Base-by-base conservation (phyloP, 495 filamentous ascomycete genomes). In the Penicillium soppii region DNA sequence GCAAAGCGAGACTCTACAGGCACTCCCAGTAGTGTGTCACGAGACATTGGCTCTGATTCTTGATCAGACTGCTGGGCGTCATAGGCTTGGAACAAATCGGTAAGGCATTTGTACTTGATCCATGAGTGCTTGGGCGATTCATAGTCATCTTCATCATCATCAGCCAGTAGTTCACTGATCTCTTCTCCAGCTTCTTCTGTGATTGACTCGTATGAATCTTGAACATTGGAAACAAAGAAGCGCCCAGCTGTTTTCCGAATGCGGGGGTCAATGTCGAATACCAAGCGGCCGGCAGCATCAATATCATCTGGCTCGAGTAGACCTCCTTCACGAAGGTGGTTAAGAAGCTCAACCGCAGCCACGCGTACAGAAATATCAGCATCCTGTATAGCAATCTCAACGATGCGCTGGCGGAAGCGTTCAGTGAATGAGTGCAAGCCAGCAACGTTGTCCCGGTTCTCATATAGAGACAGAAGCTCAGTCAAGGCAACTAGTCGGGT, bases 301-400 rank as follows among this genome's bases (percentile, higher is more conserved):
- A 97, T 85, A 63, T 98, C 94, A 55, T 85, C 79, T 2, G 94
- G 91, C 54, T 97, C 92, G 7, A 98, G 80, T 65, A 95, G 78
- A 12, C 91, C 94, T 2, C 83, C 85, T 50, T 92, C 85, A 20
- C 94, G 84, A 32, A 97, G 80, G 10, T 86, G 76, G 50, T 90
- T 89, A 6, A 96, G 79, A 39, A 97, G 74, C 30, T 90, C 82
- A 27, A 97, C 84, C 2, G 89, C 83, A 12, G 83, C 75, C 9
- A 88, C 85, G 9, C 95, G 84, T 25, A 97, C 89, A 43, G 72
- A 77, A 20, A 85, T 63, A 50, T 98, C 94, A 0, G 77, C 78
- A 67, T 98, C 94, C 50, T 80, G 79, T 20, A 84, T 85, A 1
- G 90, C 91, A 80, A 98, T 96, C 70, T 98, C 94, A 10, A 97